A percentile compares a stretch with the other conserved stretches of the same genome.
Conservation (phyloP, 352 stramenopile species). For the Globisporangium middletonii region DNA sequence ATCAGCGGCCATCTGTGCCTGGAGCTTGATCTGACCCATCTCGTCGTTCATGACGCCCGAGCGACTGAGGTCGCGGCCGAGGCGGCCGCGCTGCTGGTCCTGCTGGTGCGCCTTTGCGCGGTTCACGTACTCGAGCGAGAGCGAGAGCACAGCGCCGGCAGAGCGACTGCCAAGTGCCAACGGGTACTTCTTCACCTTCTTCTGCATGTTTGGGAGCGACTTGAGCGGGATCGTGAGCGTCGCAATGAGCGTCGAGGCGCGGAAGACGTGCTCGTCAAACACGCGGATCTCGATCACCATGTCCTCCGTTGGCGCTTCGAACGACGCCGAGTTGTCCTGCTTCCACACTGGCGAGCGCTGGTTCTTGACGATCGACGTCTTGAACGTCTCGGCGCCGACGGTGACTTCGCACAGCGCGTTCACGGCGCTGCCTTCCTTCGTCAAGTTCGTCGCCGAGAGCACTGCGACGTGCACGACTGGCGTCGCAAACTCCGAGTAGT, state of each 20-base stretch:
- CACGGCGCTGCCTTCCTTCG: constrained; percentile 64
- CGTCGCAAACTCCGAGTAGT: constrained; percentile 78
- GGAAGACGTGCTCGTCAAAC: constrained; percentile 81
- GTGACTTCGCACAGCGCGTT: constrained; percentile 83
- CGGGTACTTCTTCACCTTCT: constrained; percentile 78
- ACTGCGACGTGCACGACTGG: constrained; percentile 77
- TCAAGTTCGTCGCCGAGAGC: constrained; percentile 74
- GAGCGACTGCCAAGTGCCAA: constrained; percentile 74
- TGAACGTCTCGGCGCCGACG: constrained; percentile 75
- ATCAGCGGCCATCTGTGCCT: constrained; percentile 77
- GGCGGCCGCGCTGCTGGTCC: constrained; percentile 51
- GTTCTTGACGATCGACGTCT: constrained; percentile 75
- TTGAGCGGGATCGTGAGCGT: constrained; percentile 76
- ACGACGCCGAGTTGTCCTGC: constrained; percentile 80
- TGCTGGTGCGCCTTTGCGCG: constrained; percentile 76
- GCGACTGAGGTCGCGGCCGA: constrained; percentile 52
- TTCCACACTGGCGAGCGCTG: constrained; percentile 84
- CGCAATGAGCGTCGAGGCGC: constrained; percentile 60
- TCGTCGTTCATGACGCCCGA: constrained; percentile 73
- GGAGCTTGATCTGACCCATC: constrained; percentile 79
- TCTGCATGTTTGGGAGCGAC: constrained; percentile 80
- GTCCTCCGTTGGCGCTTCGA: constrained; percentile 68
- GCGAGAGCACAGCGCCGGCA: constrained; percentile 64
- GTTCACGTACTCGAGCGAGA: constrained; percentile 82
- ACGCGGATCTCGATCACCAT: constrained; percentile 82